phyloP scores from a whole-genome alignment of 1,284 basidiomycete species.

The Termitomyces sp. region DNA sequence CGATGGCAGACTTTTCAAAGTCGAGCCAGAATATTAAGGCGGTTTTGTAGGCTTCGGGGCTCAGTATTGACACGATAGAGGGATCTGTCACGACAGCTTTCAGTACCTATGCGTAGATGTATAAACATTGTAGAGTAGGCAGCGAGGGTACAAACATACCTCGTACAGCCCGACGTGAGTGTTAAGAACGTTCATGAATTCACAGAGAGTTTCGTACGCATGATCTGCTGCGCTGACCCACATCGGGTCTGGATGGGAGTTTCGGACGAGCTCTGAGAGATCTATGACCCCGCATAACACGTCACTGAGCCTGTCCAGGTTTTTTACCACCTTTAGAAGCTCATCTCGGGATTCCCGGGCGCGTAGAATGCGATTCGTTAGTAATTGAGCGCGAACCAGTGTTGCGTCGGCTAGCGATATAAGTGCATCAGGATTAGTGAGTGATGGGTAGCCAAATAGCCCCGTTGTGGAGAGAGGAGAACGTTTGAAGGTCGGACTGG shows the following conservation, averaged over 20 bases:
- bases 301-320: slow-evolving; percentile 92
- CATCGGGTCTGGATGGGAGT: slow-evolving; percentile 81
- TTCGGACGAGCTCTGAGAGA: slow-evolving; percentile 89
- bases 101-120: slow-evolving; percentile 45
- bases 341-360: slow-evolving; percentile 64
- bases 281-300: slow-evolving; percentile 95
- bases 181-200: slow-evolving; percentile 97
- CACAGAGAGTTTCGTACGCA: slow-evolving; percentile 89
- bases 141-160: slow-evolving; percentile 40
- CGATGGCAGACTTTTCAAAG: slow-evolving; percentile 96
- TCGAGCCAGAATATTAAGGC: slow-evolving; percentile 93
- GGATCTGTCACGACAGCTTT: slow-evolving; percentile 60
- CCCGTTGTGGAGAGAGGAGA: slow-evolving; percentile 52
- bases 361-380: slow-evolving; percentile 71
- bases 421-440: slow-evolving; percentile 60
- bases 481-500: slow-evolving; percentile 34
- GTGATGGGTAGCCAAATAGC: slow-evolving; percentile 65
- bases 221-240: slow-evolving; percentile 86
- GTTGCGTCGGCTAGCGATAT: slow-evolving; percentile 66
- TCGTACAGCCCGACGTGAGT: slow-evolving; percentile 92
- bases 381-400: slow-evolving; percentile 63
- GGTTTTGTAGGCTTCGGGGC: slow-evolving; percentile 71
- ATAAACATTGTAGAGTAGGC: slow-evolving; percentile 5
- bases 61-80: slow-evolving; percentile 55
- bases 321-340: slow-evolving; percentile 84